A percentile compares a stretch with the other conserved stretches of the same genome.
phyloP scores from a whole-genome alignment of 2,329 filamentous ascomycete species.

The Colletotrichum nymphaeae region DNA sequence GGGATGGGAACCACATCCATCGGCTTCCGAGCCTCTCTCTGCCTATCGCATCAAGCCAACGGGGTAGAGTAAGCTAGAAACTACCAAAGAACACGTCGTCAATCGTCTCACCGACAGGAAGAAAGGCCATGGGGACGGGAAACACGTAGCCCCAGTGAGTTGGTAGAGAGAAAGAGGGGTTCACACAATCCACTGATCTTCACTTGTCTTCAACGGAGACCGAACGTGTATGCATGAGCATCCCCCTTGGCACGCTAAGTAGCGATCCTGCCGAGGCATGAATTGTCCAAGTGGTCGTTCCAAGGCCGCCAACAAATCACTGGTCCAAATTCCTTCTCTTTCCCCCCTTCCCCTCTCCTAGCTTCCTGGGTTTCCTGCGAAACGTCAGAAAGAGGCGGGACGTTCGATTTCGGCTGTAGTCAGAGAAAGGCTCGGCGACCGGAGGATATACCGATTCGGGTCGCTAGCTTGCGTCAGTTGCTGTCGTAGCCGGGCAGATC shows the following conservation, averaged over 20 bases:
- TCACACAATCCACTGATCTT: slow-evolving; percentile 6
- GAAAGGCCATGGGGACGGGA: neutral
- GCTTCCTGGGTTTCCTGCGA: neutral
- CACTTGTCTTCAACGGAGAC: neutral
- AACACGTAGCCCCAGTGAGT: too few species aligned
- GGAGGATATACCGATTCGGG: slow-evolving; percentile 31
- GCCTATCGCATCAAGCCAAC: neutral
- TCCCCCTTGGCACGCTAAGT: neutral
- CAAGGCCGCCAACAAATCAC: neutral
- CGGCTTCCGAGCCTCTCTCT: neutral
- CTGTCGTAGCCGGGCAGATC: slow-evolving; percentile 18
- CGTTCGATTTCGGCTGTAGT: neutral
- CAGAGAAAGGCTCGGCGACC: slow-evolving; percentile 4
- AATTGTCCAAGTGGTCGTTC: neutral
- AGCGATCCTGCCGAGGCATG: slow-evolving; percentile 16
- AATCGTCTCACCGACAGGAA: neutral
- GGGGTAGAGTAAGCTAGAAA: neutral
- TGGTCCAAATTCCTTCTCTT: neutral
- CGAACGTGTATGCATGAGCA: neutral
- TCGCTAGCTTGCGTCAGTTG: slow-evolving; percentile 1
- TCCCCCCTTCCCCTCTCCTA: neutral
- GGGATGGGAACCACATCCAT: neutral
- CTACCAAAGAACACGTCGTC: neutral
- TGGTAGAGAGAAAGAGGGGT: too few species aligned
- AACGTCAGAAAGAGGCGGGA: neutral